These are phyloP conservation scores for Lepraria neglecta DNA, from an alignment of 495 filamentous ascomycete species.

Conservation along the genomic window DNA sequence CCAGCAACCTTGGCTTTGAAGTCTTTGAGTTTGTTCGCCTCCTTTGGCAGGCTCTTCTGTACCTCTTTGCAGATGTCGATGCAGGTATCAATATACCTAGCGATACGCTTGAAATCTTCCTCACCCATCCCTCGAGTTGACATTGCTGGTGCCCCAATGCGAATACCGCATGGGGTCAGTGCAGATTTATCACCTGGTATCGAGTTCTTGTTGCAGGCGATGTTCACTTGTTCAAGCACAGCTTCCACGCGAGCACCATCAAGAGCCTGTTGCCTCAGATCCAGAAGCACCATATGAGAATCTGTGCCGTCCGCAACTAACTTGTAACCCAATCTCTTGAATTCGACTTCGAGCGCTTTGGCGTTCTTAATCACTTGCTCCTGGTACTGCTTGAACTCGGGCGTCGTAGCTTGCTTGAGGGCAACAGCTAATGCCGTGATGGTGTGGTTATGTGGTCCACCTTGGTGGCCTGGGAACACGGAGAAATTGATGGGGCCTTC, in stretches of 20 bases:
- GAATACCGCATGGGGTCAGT: slow-evolving; percentile 87
- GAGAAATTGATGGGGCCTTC: slow-evolving; percentile 97
- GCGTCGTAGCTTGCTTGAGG: slow-evolving; percentile 85
- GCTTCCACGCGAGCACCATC: slow-evolving; percentile 96
- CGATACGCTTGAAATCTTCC: slow-evolving; percentile 88
- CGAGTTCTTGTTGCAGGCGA: slow-evolving; percentile 98
- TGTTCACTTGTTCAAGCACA: slow-evolving; percentile 94
- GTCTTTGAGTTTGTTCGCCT: slow-evolving; percentile 98
- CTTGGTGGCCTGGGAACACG: slow-evolving; percentile 99
- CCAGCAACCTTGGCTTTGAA: slow-evolving; percentile 87
- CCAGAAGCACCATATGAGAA: slow-evolving; percentile 96
- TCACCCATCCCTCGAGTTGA: slow-evolving; percentile 89
- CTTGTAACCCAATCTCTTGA: slow-evolving; percentile 80
- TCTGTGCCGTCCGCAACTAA: slow-evolving; percentile 95
- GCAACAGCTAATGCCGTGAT: slow-evolving; percentile 97
- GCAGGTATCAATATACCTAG: slow-evolving; percentile 75
- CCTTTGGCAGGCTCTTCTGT: slow-evolving; percentile 81
- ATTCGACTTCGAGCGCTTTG: slow-evolving; percentile 74
- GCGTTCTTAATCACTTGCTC: slow-evolving; percentile 87
- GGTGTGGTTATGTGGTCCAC: slow-evolving; percentile 99
- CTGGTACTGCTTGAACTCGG: slow-evolving; percentile 96
- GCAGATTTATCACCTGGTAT: slow-evolving; percentile 98
- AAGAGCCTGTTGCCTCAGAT: slow-evolving; percentile 69
- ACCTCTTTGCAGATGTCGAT: slow-evolving; percentile 79
- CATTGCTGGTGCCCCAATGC: slow-evolving; percentile 96